Base-by-base conservation (phyloP, 2,329 filamentous ascomycete species). In the Leptographium procerum region DNA sequence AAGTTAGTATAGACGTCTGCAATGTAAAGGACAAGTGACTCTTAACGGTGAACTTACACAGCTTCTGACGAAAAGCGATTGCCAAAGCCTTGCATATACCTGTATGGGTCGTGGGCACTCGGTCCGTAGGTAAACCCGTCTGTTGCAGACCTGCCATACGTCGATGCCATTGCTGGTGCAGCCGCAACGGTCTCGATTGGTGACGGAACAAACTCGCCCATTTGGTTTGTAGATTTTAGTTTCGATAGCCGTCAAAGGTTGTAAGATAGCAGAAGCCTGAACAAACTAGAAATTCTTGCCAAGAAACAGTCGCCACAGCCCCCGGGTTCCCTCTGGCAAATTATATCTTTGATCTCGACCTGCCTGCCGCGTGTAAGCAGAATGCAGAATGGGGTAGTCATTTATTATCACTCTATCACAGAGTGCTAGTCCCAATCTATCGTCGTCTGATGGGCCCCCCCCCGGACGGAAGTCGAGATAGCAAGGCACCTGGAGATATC, bases 81-180 rank as follows among this genome's bases (percentile, higher is more conserved):
- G 33, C 76, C 75, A 64, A 82, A 82, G 19, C 80, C 81, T 31
- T 73, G 66, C 75, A 81, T 77, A 63, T 84, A 84, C 70, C 77
- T 58, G 54, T 83, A 68, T 69, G 78, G 66, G 73, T 75, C 60
- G 34, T 63, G 61, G 4, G 34, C 43, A 34, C 7, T 43, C 3
- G 52, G 52, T 22, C 4, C 47, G 28, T 28, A 56, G 28, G 54
- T 56, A 36, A 26, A 45, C 1, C n/a, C 43, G 8, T 47, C 43
- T 9, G 43, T 26, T 3, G 57, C 57, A 28, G 57, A 52, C 4
- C 54, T 11, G 7, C 57, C 50, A 16, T 28, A 31, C 8, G 43
- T 26, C 28, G 48, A 11, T 51, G 48, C 48, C 28, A 51, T 31
- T 19, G 28, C 28, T n/a, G 34, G 13, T 57, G 31, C 31, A 8